These are phyloP conservation scores for Babesia bovis DNA, from an alignment of 169 alveolate species.

Conservation along the genomic window DNA sequence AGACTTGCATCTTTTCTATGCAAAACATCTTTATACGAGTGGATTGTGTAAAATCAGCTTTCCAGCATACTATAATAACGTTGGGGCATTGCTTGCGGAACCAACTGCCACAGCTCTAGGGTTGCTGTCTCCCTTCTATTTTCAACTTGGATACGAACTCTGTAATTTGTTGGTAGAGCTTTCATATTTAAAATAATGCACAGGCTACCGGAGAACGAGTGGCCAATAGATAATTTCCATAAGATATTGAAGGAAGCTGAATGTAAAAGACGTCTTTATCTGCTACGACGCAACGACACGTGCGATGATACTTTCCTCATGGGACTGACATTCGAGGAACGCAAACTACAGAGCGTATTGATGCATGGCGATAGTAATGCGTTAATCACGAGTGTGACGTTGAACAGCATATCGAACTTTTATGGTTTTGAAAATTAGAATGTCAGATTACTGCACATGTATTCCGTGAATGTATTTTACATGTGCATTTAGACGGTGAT, in stretches of 20 bases:
- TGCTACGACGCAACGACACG: constrained; percentile 58
- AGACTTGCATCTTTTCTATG: constrained; percentile 49
- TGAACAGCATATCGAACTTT: too few species aligned
- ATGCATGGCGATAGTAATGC: too few species aligned
- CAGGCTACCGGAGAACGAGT: constrained; percentile 77
- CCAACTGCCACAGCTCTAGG: constrained; percentile 79
- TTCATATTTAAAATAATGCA: neutral
- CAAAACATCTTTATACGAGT: constrained; percentile 63
- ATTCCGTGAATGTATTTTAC: too few species aligned
- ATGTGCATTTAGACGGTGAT: too few species aligned
- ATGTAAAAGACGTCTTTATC: constrained; percentile 67
- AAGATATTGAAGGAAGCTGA: constrained; percentile 72
- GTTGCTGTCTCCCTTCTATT: constrained; percentile 68
- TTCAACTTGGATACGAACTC: constrained; percentile 75
- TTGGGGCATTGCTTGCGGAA: constrained; percentile 77
- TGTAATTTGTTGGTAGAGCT: constrained; percentile 61
- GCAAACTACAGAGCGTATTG: constrained; percentile 47
- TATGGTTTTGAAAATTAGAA: too few species aligned
- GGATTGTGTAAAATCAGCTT: constrained; percentile 76
- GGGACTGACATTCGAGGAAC: constrained; percentile 61
- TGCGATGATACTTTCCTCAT: constrained; percentile 60
- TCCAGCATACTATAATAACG: constrained; percentile 70
- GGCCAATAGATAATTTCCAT: constrained; percentile 81
- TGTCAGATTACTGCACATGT: too few species aligned
- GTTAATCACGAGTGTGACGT: too few species aligned